Conservation (phyloP, 129 eudicot species). For the Silybum marianum region DNA sequence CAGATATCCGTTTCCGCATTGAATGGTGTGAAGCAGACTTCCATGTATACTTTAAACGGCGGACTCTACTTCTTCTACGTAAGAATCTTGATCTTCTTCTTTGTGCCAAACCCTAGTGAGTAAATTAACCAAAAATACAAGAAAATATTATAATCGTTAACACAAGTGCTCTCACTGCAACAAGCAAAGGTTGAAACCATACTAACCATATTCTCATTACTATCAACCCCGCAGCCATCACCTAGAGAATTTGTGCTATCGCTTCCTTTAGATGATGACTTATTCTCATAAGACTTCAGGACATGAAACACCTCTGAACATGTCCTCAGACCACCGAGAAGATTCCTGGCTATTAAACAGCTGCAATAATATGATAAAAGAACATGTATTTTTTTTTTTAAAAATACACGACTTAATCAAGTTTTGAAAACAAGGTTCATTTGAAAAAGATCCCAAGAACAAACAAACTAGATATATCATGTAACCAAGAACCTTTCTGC, state of each 20-base stretch:
- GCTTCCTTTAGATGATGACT: conserved; percentile 42
- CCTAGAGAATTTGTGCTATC: conserved; percentile 37
- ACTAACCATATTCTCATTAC: conserved; percentile 54
- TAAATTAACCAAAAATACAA: conserved; percentile 19
- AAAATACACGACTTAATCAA: not conserved
- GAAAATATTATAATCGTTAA: not conserved
- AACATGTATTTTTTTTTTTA: not conserved
- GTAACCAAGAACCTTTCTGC: not conserved
- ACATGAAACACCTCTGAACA: conserved; percentile 70
- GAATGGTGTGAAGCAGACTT: conserved; percentile 65
- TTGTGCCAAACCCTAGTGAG: conserved; percentile 47
- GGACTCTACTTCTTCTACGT: conserved; percentile 66
- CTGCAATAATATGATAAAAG: conserved; percentile 40
- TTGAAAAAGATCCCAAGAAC: not conserved
- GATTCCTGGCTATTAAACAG: conserved; percentile 81
- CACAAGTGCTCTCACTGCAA: not conserved
- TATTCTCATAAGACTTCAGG: conserved; percentile 52
- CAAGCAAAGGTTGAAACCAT: conserved; percentile 1
- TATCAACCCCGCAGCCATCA: conserved; percentile 50
- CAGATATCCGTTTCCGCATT: conserved; percentile 62
- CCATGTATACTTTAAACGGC: conserved; percentile 73
- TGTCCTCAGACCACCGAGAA: conserved; percentile 65
- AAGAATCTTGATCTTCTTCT: conserved; percentile 63
- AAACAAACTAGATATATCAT: not conserved
- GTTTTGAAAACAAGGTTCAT: not conserved